Conservation (phyloP, 768 basidiomycete genomes). For the Trametes gibbosa region DNA sequence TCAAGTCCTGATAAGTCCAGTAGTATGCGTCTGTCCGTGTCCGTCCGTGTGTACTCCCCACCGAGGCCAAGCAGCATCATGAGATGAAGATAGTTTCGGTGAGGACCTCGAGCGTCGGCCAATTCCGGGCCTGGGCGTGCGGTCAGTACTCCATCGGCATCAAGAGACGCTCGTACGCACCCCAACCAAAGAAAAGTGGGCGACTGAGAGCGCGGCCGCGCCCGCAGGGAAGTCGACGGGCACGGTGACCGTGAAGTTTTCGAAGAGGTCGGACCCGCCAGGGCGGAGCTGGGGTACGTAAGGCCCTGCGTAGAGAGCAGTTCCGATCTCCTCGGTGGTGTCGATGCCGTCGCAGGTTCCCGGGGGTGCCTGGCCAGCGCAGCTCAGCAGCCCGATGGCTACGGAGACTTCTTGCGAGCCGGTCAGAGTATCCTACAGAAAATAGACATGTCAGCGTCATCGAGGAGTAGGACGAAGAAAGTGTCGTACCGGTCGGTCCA, state of each 20-base stretch:
- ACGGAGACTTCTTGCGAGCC: conserved; percentile 34
- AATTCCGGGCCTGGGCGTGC: neutral
- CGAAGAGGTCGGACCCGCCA: conserved; percentile 14
- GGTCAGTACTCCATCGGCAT: neutral
- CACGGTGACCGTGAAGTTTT: conserved; percentile 30
- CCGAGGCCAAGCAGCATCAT: neutral
- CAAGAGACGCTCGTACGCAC: conserved; percentile 9
- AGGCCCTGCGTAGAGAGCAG: conserved; percentile 29
- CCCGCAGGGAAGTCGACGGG: conserved; percentile 18
- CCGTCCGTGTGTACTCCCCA: too few species aligned
- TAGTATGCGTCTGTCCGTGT: too few species aligned
- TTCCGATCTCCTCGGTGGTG: conserved; percentile 25
- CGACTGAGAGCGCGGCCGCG: conserved; percentile 15
- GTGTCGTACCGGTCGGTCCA: conserved; percentile 32
- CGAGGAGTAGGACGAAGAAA: neutral
- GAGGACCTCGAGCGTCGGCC: conserved; percentile 7
- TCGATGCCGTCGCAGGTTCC: conserved; percentile 22
- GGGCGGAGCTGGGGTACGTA: conserved; percentile 25
- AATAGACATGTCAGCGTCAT: neutral
- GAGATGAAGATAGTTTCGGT: conserved; percentile 9
- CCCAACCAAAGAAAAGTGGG: conserved; percentile 24
- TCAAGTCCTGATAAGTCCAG: too few species aligned
- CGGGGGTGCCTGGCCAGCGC: conserved; percentile 14
- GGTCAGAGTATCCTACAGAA: conserved; percentile 27
- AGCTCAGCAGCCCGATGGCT: conserved; percentile 31